Evolutionary conservation across 2,329 filamentous ascomycete genomes (phyloP).

Genomic region (Apiospora koreana): DNA sequence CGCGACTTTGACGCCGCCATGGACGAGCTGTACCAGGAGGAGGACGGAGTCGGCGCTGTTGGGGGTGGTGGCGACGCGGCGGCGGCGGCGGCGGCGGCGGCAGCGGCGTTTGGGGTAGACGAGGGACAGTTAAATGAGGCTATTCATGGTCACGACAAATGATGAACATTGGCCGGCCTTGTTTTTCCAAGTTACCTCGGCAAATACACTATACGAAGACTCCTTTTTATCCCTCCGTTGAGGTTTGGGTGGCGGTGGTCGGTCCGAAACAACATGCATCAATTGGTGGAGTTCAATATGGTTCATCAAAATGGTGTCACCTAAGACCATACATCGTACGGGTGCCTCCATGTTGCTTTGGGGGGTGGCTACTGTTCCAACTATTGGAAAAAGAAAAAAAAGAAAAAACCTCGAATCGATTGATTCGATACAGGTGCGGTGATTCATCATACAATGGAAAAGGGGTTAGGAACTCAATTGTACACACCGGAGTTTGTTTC

Average conservation of each 20-base stretch:
- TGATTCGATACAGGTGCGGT: too few relatives aligned
- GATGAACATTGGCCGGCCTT: background rate
- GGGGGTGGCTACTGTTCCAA: background rate
- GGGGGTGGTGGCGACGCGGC: background rate
- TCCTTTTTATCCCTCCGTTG: background rate
- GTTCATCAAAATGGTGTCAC: background rate
- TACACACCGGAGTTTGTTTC: too few relatives aligned
- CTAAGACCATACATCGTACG: background rate
- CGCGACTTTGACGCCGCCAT: background rate
- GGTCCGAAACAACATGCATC: background rate
- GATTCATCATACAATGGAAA: too few relatives aligned
- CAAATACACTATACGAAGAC: background rate
- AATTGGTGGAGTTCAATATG: background rate
- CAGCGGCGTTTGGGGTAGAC: background rate
- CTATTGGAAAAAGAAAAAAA: too few relatives aligned
- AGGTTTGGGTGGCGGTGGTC: background rate
- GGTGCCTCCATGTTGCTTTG: too few relatives aligned
- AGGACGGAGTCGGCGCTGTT: background rate
- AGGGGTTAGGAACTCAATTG: too few relatives aligned
- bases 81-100: too few relatives aligned
- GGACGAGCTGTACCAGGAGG: slow-evolving; percentile 6
- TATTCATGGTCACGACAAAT: background rate
- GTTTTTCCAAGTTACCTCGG: background rate
- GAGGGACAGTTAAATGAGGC: background rate
- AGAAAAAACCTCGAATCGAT: too few relatives aligned